Base-by-base conservation (phyloP, 1,284 basidiomycete species). In the Melampsora americana region DNA sequence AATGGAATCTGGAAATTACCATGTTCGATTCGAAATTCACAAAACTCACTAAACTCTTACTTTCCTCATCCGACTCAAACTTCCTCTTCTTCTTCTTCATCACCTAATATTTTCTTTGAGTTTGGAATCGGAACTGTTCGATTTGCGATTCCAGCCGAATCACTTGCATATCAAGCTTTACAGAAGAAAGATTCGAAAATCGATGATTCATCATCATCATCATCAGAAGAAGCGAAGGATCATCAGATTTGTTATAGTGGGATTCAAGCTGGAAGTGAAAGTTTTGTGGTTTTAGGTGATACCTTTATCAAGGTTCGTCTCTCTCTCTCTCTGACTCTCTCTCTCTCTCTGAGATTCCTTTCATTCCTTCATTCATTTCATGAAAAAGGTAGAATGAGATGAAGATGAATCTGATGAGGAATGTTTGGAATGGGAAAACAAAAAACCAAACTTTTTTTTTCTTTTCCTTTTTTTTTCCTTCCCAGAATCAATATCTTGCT, bases 1-100 rank as follows among this genome's bases (percentile, higher is more conserved):
- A 74, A 74, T 35, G 72, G 65, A 16, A 48, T 74, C 5, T 74
- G 72, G 72, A 62, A 65, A 11, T 39, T 74, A n/a, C 72, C 72
- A 23, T 74, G 72, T 20, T 56, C 62, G 35, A 53, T 35, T 30
- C 30, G 9, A n/a, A 30, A 16, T 39, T 1, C n/a, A 11, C 12
- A 26, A 5, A 20, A 5, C 39, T 1, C 12, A 1, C 39, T 9
- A 42, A 11, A 42, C 4, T 42, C 53, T 5, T 23, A 56, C 20
- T 16, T 28, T 23, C n/a, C 53, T 2, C 11, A 56, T 6, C 53
- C 1, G 2, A 16, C 53, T 23, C 1, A 1, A 56, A 56, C 5
- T 6, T 1, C 11, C 11, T 1, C 23, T 12, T 35, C 9, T 5
- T 9, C 11, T 12, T 42, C 39, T 1, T 6, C 11, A 23, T 56